Conservation (phyloP, 2,329 filamentous ascomycete genomes). For the Cladosporium sp. region DNA sequence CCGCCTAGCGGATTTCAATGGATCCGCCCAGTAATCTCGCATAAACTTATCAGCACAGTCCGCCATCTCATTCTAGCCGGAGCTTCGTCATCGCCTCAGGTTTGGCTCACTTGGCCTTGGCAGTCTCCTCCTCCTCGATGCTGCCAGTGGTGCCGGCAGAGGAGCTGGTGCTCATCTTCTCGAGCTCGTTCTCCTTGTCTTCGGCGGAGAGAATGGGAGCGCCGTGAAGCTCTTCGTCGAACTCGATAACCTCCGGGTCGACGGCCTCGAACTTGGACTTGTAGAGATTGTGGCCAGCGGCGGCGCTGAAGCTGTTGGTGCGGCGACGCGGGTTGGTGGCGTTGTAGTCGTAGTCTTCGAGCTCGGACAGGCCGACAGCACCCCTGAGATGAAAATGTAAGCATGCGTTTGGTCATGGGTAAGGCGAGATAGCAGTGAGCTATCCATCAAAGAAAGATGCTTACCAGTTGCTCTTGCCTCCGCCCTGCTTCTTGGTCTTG, state of each 20-base stretch:
- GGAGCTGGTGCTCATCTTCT: slow-evolving; percentile 52
- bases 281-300: slow-evolving; percentile 70
- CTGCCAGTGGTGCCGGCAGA: slow-evolving; percentile 58
- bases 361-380: slow-evolving; percentile 70
- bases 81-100: background rate
- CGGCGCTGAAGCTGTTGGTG: slow-evolving; percentile 82
- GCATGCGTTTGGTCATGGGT: background rate
- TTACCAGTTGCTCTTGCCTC: slow-evolving; percentile 92
- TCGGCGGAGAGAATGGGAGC: slow-evolving; percentile 49
- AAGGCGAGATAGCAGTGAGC: background rate
- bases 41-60: slow-evolving; percentile 4
- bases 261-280: slow-evolving; percentile 96
- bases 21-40: background rate
- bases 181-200: slow-evolving; percentile 40
- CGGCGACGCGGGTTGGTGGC: slow-evolving; percentile 84
- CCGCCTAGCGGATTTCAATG: slow-evolving; percentile 4
- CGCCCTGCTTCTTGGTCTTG: slow-evolving; percentile 96
- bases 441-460: slow-evolving; percentile 32
- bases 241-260: slow-evolving; percentile 86
- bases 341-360: slow-evolving; percentile 80
- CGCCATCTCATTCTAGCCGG: background rate
- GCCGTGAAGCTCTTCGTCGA: slow-evolving; percentile 70
- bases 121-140: slow-evolving; percentile 55
- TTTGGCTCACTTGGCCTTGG: slow-evolving; percentile 29
- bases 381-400: slow-evolving; percentile 61